phyloP scores from a whole-genome alignment of 495 filamentous ascomycete genomes.

The Podospora pseudoanserina region DNA sequence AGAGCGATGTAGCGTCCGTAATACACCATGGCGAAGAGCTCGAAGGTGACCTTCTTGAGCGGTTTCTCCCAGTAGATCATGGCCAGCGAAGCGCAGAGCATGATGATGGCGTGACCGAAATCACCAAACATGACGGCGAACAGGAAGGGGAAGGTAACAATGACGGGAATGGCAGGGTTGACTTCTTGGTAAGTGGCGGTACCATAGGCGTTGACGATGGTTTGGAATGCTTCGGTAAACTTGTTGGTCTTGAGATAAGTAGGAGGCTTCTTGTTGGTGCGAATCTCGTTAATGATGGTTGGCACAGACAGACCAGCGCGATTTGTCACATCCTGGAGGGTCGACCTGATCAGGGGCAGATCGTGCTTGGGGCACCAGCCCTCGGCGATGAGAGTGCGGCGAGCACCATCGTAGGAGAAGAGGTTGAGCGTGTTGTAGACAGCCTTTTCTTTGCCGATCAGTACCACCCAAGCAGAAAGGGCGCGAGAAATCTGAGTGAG shows the following conservation, averaged over 20 bases:
- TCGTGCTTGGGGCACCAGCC: conserved; percentile 95
- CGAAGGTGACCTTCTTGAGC: conserved; percentile 85
- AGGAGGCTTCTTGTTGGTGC: conserved; percentile 91
- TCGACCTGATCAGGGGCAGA: conserved; percentile 87
- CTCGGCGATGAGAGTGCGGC: conserved; percentile 95
- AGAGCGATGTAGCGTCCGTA: conserved; percentile 98
- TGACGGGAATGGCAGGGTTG: conserved; percentile 91
- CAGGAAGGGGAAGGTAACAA: conserved; percentile 95
- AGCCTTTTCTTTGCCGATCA: conserved; percentile 96
- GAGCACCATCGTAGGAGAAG: conserved; percentile 91
- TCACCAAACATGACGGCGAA: conserved; percentile 99
- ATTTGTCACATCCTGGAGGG: conserved; percentile 93
- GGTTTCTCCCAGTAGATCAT: conserved; percentile 97
- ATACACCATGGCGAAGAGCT: conserved; percentile 96
- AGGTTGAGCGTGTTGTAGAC: conserved; percentile 96
- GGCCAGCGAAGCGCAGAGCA: conserved; percentile 71
- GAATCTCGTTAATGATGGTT: conserved; percentile 95
- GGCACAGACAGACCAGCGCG: conserved; percentile 90
- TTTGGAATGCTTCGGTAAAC: conserved; percentile 97
- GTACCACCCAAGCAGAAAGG: conserved; percentile 90
- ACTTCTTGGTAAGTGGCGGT: conserved; percentile 95
- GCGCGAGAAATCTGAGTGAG: conserved; percentile 86
- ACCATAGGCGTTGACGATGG: conserved; percentile 97
- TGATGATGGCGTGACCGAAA: conserved; percentile 84
- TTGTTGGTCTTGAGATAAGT: conserved; percentile 97